These are phyloP conservation scores for Paracoccidioides lutzii DNA, from an alignment of 2,329 filamentous ascomycete genomes.

Conservation along the genomic window DNA sequence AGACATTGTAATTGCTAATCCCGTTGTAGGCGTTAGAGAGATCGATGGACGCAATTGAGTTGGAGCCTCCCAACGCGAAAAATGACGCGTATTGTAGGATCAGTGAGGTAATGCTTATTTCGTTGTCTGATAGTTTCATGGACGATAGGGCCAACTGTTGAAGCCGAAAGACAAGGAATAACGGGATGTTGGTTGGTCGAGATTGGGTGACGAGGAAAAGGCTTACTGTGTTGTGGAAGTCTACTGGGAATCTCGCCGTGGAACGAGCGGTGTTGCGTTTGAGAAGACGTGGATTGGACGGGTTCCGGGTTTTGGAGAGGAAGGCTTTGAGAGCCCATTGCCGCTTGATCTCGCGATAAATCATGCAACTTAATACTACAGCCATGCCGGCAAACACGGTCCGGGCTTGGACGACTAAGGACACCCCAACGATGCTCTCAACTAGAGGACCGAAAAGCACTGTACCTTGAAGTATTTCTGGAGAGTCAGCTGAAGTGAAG, in stretches of 20 bases:
- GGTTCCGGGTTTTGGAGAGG: background rate
- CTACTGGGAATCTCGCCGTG: constrained; percentile 13
- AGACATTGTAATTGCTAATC: constrained; percentile 63
- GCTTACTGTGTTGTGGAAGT: constrained; percentile 56
- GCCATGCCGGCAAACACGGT: constrained; percentile 37
- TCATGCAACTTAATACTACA: constrained; percentile 19
- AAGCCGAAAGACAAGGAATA: constrained; percentile 63
- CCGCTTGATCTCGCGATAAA: constrained; percentile 11
- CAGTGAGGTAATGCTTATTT: constrained; percentile 57
- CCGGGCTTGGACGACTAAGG: constrained; percentile 39
- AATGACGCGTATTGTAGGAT: constrained; percentile 72
- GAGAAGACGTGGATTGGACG: background rate
- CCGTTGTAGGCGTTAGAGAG: constrained; percentile 93
- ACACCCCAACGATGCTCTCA: constrained; percentile 24
- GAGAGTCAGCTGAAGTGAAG: constrained; percentile 77
- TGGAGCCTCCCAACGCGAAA: constrained; percentile 82
- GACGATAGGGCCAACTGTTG: constrained; percentile 42
- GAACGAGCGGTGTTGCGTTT: background rate
- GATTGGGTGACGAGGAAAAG: constrained; percentile 80
- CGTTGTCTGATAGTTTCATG: constrained; percentile 32
- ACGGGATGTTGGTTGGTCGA: constrained; percentile 68
- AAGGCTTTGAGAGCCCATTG: background rate
- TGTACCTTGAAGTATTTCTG: constrained; percentile 52
- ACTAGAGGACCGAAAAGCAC: constrained; percentile 24
- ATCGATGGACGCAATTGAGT: constrained; percentile 91